These are phyloP conservation scores for Mortierella sp. DNA, from an alignment of 371 early-diverging fungal genomes.

Conservation along the genomic window DNA sequence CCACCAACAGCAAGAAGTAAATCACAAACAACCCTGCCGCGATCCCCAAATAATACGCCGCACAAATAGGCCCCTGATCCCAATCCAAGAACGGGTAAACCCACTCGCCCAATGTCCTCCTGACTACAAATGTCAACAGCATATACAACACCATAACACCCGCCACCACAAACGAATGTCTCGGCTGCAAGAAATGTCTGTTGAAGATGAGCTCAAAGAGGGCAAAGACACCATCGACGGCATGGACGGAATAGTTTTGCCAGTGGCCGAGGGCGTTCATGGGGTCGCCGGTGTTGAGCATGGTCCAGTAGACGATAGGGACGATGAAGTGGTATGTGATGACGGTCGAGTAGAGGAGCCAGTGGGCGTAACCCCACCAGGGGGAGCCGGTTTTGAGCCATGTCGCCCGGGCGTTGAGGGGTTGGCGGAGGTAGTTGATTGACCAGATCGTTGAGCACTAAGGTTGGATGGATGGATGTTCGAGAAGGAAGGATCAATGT, in stretches of 20 bases:
- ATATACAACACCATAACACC: constrained; percentile 63
- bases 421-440: constrained; percentile 44
- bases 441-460: constrained; percentile 52
- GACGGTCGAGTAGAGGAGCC: constrained; percentile 41
- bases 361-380: constrained; percentile 47
- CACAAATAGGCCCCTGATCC: constrained; percentile 61
- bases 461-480: no score
- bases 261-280: constrained; percentile 38
- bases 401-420: constrained; percentile 14
- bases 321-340: constrained; percentile 60
- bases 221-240: constrained; percentile 65
- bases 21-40: constrained; percentile 55
- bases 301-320: constrained; percentile 71
- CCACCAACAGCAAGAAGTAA: constrained; percentile 60
- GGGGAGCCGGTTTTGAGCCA: constrained; percentile 45
- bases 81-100: constrained; percentile 70
- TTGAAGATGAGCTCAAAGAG: constrained; percentile 67
- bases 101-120: constrained; percentile 63
- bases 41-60: constrained; percentile 62
- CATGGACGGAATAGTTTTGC: constrained; percentile 67
- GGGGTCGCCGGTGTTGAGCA: constrained; percentile 21
- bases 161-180: constrained; percentile 59
- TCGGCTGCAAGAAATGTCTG: constrained; percentile 60
- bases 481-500: background rate
- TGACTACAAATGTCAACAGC: constrained; percentile 65